Percentiles rank a stretch among this genome's conserved stretches.
Conservation (phyloP, 805 yeast genomes). For the Blastobotrys americana region DNA sequence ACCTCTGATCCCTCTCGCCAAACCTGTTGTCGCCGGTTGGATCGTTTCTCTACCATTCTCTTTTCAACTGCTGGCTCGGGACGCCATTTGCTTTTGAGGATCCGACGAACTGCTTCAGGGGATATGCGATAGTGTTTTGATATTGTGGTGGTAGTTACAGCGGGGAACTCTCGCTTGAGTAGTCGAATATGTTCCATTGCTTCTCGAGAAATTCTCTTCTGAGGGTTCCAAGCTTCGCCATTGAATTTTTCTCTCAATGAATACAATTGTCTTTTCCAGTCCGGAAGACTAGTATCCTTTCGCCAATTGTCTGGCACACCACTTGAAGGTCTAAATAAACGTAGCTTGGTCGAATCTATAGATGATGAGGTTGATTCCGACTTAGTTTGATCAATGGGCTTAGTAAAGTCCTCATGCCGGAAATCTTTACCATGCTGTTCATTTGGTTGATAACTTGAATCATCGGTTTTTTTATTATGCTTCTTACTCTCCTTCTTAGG, state of each 20-base stretch:
- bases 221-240: conserved; percentile 57
- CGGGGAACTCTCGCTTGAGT: conserved; percentile 50
- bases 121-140: conserved; percentile 62
- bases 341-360: too few relatives aligned
- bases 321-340: conserved; percentile 16
- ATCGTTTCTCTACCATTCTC: too few relatives aligned
- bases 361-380: too few relatives aligned
- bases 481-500: too few relatives aligned
- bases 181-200: conserved; percentile 59
- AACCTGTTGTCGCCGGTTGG: too few relatives aligned
- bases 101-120: conserved; percentile 77
- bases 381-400: too few relatives aligned
- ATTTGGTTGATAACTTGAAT: too few relatives aligned
- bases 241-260: conserved; percentile 57
- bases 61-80: conserved; percentile 50
- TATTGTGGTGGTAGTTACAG: conserved; percentile 50
- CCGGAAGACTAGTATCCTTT: conserved; percentile 38
- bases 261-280: conserved; percentile 65
- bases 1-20: too few relatives aligned
- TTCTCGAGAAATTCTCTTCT: conserved; percentile 56
- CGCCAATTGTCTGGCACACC: conserved; percentile 46
- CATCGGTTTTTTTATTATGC: too few relatives aligned
- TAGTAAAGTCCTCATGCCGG: too few relatives aligned
- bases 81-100: conserved; percentile 67
- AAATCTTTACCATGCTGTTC: too few relatives aligned